Evolutionary conservation across 345 rosid genomes (phyloP).

Genomic region (Cardiospermum halicacabum): DNA sequence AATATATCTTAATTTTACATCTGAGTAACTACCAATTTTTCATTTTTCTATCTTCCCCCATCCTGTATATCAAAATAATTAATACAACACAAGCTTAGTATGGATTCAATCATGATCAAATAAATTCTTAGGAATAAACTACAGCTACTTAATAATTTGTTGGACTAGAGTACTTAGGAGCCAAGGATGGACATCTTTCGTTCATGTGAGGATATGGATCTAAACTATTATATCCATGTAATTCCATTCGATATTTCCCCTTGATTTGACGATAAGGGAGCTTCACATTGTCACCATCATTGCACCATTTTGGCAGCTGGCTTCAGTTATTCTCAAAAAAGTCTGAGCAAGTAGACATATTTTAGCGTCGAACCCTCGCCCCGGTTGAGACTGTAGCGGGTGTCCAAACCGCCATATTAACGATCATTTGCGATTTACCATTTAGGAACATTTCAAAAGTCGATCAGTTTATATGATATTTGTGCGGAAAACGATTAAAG

Average conservation of each 20-base stretch:
- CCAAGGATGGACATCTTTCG: conserved; percentile 80
- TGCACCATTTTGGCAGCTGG: conserved; percentile 90
- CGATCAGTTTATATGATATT: too few species aligned
- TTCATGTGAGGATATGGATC: conserved; percentile 94
- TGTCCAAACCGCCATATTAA: too few species aligned
- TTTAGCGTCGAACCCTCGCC: too few species aligned
- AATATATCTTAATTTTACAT: conserved; percentile 23
- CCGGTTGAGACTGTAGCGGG: too few species aligned
- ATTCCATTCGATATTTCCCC: conserved; percentile 90
- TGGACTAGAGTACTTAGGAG: conserved; percentile 75
- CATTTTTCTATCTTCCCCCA: conserved; percentile 1
- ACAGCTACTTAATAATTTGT: conserved; percentile 46
- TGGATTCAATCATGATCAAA: not conserved
- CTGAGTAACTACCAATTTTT: not conserved
- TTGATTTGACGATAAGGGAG: conserved; percentile 83
- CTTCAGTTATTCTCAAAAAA: conserved; percentile 74
- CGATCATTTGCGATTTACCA: too few species aligned
- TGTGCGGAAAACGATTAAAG: too few species aligned
- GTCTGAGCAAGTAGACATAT: conserved; percentile 75
- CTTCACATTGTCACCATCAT: conserved; percentile 61
- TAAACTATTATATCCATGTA: conserved; percentile 79
- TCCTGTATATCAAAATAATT: too few species aligned
- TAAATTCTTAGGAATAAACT: not conserved
- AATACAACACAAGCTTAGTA: not conserved
- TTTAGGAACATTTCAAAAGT: too few species aligned